Evolutionary conservation across 306 rosid genomes (phyloP).

Genomic region (Quercus variabilis): DNA sequence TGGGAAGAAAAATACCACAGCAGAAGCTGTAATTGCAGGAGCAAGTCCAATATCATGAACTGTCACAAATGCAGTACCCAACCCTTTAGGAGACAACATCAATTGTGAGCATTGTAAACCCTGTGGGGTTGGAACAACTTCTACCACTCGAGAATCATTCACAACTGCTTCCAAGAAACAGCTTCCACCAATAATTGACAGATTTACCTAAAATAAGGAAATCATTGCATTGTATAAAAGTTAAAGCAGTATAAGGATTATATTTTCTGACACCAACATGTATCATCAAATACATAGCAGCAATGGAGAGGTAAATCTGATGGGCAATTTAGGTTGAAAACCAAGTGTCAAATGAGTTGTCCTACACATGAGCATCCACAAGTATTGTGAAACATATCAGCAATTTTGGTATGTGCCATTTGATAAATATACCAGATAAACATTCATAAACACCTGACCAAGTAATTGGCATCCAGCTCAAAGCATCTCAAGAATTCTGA

Average conservation of each 20-base stretch:
- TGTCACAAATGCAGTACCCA: constrained; percentile 77
- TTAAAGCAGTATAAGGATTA: neutral
- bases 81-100: constrained; percentile 67
- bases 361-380: neutral
- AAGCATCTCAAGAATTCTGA: too few relatives aligned
- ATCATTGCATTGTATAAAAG: neutral
- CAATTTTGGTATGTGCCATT: too few relatives aligned
- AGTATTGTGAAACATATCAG: too few relatives aligned
- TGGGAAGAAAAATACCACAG: constrained; percentile 47
- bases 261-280: neutral
- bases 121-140: constrained; percentile 57
- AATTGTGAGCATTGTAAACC: constrained; percentile 65
- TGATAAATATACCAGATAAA: too few relatives aligned
- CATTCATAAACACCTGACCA: too few relatives aligned
- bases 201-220: constrained; percentile 45
- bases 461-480: too few relatives aligned
- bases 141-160: constrained; percentile 77
- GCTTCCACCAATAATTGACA: constrained; percentile 92
- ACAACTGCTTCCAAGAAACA: constrained; percentile 78
- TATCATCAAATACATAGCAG: neutral
- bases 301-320: too few relatives aligned
- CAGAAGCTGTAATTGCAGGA: constrained; percentile 73
- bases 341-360: neutral
- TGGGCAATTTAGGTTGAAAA: neutral
- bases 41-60: constrained; percentile 70